A percentile compares a stretch with the other conserved stretches of the same genome.
Evolutionary conservation across 108 stramenopile genomes (phyloP).

Genomic region (Cyclostephanos tholiformis): DNA sequence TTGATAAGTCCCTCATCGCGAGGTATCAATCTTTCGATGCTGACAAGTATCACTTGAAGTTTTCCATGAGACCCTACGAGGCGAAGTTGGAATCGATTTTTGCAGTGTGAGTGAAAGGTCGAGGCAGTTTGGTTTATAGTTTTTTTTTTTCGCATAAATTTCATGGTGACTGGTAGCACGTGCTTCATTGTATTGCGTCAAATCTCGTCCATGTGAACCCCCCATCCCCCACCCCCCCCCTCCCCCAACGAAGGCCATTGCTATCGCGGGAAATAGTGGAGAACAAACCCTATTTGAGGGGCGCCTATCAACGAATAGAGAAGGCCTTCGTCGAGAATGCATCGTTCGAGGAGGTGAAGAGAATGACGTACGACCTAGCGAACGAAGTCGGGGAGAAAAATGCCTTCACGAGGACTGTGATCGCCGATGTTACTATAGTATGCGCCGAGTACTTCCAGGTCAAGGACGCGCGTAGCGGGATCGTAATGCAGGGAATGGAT

Average conservation of each 20-base stretch:
- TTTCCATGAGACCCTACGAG: not conserved
- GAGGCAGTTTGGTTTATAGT: too few species aligned
- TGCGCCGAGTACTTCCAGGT: conserved; percentile 47
- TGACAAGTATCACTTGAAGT: not conserved
- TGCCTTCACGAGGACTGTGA: conserved; percentile 24
- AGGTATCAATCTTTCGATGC: not conserved
- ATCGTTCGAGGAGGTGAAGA: conserved; percentile 26
- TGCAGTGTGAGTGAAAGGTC: not conserved
- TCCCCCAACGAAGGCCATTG: conserved; percentile 3
- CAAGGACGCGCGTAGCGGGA: conserved; percentile 20
- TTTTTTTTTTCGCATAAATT: not conserved
- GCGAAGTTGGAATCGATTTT: conserved; percentile 9
- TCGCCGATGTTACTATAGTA: conserved; percentile 39
- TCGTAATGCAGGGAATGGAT: conserved; percentile 36
- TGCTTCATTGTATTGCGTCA: not conserved
- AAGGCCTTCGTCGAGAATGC: conserved; percentile 15
- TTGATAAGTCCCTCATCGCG: conserved; percentile 14
- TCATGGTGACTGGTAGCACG: too few species aligned
- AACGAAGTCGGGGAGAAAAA: conserved; percentile 28
- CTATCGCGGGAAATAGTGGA: conserved; percentile 23
- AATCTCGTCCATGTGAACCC: not conserved
- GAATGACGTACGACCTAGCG: conserved; percentile 26
- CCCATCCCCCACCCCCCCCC: not conserved
- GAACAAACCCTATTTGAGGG: conserved; percentile 24
- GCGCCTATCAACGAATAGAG: conserved; percentile 38